phyloP scores from a whole-genome alignment of 371 early-diverging fungal species.

The Gilbertella persicaria region DNA sequence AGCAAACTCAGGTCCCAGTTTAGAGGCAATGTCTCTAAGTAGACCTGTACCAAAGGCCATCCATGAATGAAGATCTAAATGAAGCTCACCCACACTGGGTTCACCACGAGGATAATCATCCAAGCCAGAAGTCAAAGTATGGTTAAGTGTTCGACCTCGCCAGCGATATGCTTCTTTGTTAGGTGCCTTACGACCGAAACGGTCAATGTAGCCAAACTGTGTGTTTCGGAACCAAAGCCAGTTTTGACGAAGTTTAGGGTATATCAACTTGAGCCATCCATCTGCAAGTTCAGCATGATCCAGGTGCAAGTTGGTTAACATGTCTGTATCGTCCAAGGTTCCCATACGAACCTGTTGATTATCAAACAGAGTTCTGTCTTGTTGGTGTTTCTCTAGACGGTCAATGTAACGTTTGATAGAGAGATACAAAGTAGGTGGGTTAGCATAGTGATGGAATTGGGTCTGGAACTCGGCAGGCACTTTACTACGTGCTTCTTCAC shows the following conservation, averaged over 20 bases:
- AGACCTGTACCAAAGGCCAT: constrained; percentile 78
- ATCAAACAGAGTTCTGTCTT: background rate
- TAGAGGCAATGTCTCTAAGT: constrained; percentile 67
- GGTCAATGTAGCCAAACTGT: constrained; percentile 70
- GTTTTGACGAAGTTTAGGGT: constrained; percentile 70
- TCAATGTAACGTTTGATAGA: constrained; percentile 66
- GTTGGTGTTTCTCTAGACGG: constrained; percentile 30
- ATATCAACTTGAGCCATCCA: constrained; percentile 62
- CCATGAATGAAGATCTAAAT: constrained; percentile 91
- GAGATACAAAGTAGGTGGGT: constrained; percentile 89
- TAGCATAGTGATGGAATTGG: constrained; percentile 91
- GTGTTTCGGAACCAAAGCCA: constrained; percentile 84
- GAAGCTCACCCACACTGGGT: constrained; percentile 79
- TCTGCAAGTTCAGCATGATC: constrained; percentile 48
- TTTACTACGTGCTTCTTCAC: constrained; percentile 91
- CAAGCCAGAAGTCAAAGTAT: constrained; percentile 90
- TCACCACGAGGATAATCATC: constrained; percentile 94
- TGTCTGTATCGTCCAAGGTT: constrained; percentile 31
- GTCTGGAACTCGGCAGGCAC: constrained; percentile 91
- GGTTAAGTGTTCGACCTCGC: constrained; percentile 85
- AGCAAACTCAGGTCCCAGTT: constrained; percentile 53
- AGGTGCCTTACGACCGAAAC: constrained; percentile 55
- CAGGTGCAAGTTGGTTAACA: constrained; percentile 53
- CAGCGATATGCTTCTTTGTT: constrained; percentile 82
- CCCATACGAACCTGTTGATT: constrained; percentile 18